Evolutionary conservation across 2,329 filamentous ascomycete species (phyloP), one percentile per base, ranked within the genome.

Genomic region (Ophiostoma sp.): DNA sequence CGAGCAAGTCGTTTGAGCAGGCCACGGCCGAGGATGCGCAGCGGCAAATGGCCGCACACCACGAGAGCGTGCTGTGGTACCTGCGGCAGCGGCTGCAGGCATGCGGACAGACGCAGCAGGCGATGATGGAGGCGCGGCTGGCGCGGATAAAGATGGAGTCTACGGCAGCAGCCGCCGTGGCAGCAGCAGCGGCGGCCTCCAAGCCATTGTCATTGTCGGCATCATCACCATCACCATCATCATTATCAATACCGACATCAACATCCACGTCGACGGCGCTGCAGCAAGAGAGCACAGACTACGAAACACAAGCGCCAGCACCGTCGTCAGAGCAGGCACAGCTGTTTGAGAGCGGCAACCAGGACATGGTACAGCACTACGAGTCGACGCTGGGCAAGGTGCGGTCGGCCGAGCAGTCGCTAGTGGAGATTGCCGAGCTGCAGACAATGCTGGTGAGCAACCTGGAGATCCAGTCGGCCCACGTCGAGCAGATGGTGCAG

Each of bases 311-410:
- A 72, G 92, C 90, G 23, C 36, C 39, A 41, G 84, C 89, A 31
- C 62, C 57, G 27, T 65, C 62, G 2, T 41, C 33, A 3, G 93
- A 97, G 77, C 94, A 98, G 79, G 82, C 95, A 68, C 94, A 97
- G 78, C 86, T 97, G 77, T 98, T 99, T 81, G 94, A 94, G 75
- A 87, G 93, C 79, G 94, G 96, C 77, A 97, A 98, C 77, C 89
- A 93, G 79, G 89, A 92, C 73, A 93, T 99, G 89, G 84, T 98
- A 75, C 91, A 91, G 79, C 92, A 97, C 79, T 97, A 96, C 79
- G 93, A 97, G 79, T 93, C 91, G 80, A 93, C 92, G n/a, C 82
- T 98, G 78, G 90, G 94, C 79, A 95, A 98, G 85, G 93, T 98
- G 74, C 91, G 90, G 92, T 96, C 90, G 35, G 93, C 93, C 0